Conservation (phyloP, 1,284 basidiomycete species). For the Paramarasmius palmivorus region DNA sequence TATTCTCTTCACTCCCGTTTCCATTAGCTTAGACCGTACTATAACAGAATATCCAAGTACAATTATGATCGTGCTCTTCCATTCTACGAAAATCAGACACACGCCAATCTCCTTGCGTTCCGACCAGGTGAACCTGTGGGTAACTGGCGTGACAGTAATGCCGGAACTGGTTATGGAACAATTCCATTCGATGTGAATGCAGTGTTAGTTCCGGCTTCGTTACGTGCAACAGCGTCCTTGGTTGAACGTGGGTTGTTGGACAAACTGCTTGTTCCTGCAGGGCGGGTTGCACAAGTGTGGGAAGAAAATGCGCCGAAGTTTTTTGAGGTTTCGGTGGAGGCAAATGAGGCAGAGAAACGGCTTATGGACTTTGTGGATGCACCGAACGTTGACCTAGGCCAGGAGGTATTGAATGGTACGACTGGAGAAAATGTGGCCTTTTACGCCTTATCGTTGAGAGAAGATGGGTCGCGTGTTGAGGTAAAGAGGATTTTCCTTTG, state of each 20-base stretch:
- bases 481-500: slow-evolving; percentile 8
- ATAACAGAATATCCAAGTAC: slow-evolving; percentile 24
- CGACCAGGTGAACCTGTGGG: slow-evolving; percentile 33
- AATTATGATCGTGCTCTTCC: slow-evolving; percentile 26
- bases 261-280: slow-evolving; percentile 24
- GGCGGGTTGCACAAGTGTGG: slow-evolving; percentile 37
- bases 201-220: slow-evolving; percentile 47
- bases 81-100: slow-evolving; percentile 19
- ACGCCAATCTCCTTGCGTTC: slow-evolving; percentile 23
- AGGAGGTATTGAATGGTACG: slow-evolving; percentile 27
- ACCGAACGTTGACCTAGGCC: slow-evolving; percentile 33
- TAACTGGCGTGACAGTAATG: slow-evolving; percentile 52
- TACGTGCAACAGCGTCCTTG: slow-evolving; percentile 42
- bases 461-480: slow-evolving; percentile 26
- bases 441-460: slow-evolving; percentile 25
- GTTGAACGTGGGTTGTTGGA: slow-evolving; percentile 32
- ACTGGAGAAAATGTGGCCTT: slow-evolving; percentile 19
- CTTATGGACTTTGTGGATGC: slow-evolving; percentile 38
- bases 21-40: not conserved
- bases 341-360: slow-evolving; percentile 29
- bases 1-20: not conserved
- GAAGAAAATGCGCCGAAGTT: slow-evolving; percentile 37
- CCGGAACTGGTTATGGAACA: slow-evolving; percentile 46
- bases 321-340: slow-evolving; percentile 41
- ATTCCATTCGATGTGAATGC: slow-evolving; percentile 51